These are phyloP conservation scores for Cryphonectria naterciae DNA, from an alignment of 2,329 filamentous ascomycete species.

Conservation along the genomic window DNA sequence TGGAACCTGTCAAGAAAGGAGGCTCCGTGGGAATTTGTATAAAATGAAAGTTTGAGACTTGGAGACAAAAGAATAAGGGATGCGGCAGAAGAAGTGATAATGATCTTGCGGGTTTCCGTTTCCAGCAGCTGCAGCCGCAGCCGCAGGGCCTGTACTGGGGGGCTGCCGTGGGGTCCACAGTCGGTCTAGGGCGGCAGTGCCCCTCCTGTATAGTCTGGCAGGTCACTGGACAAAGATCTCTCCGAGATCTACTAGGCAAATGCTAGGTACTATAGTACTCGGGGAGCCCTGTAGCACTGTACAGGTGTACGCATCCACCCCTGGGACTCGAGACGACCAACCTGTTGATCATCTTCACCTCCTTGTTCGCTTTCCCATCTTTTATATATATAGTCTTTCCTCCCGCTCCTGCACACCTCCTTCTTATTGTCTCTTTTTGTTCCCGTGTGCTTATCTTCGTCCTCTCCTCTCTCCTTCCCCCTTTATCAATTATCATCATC, in stretches of 20 bases:
- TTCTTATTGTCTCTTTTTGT: background rate
- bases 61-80: no score
- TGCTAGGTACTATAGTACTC: background rate
- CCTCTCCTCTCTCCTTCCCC: background rate
- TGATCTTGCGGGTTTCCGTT: background rate
- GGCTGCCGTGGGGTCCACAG: constrained; percentile 2
- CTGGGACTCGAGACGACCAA: background rate
- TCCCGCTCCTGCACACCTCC: background rate
- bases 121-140: constrained; percentile 6
- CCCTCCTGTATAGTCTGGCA: constrained; percentile 6
- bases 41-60: background rate
- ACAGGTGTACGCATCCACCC: background rate
- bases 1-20: background rate
- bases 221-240: background rate
- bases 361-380: background rate
- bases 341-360: constrained; percentile 7
- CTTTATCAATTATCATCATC: background rate
- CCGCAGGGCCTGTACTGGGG: background rate
- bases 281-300: background rate
- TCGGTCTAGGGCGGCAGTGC: constrained; percentile 20
- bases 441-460: background rate
- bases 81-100: background rate
- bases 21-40: background rate
- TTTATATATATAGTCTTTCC: background rate
- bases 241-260: background rate